Conservation (phyloP, 2,329 filamentous ascomycete species). For the Nigrospora oryzae region DNA sequence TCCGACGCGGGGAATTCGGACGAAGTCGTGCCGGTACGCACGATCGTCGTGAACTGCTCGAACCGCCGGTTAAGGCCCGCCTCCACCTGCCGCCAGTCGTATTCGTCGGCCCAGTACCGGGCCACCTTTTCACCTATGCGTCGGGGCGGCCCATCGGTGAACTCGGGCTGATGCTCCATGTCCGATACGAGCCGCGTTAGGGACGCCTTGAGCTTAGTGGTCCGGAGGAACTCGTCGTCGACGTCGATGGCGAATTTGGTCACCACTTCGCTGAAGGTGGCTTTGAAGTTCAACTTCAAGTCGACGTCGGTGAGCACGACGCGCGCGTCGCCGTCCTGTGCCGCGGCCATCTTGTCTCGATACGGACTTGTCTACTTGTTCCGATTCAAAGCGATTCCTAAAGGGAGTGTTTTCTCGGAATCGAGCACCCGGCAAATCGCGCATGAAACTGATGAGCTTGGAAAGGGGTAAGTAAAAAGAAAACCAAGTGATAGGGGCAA, state of each 20-base stretch:
- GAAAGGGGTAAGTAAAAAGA: too few relatives aligned
- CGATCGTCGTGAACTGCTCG: slow-evolving; percentile 1
- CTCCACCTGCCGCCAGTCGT: slow-evolving; percentile 4
- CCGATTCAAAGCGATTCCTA: too few relatives aligned
- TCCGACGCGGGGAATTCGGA: neutral
- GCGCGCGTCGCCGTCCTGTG: neutral
- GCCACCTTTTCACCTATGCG: slow-evolving; percentile 1
- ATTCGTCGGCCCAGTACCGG: slow-evolving; percentile 1
- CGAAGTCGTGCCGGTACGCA: neutral
- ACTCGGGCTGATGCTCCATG: neutral
- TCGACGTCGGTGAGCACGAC: neutral
- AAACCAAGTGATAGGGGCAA: too few relatives aligned
- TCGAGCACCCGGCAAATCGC: too few relatives aligned
- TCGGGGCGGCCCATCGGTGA: neutral
- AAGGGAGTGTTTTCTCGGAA: too few relatives aligned
- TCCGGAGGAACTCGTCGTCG: neutral
- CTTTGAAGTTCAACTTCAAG: slow-evolving; percentile 1
- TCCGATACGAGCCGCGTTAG: slow-evolving; percentile 1
- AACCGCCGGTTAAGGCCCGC: slow-evolving; percentile 1
- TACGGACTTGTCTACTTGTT: too few relatives aligned
- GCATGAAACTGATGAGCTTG: too few relatives aligned
- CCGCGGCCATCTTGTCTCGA: too few relatives aligned
- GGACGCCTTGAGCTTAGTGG: slow-evolving; percentile 1
- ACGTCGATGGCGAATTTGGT: neutral
- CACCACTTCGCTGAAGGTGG: slow-evolving; percentile 2